Conservation (phyloP, 2,329 filamentous ascomycete genomes). For the Trematosphaeria pertusa region DNA sequence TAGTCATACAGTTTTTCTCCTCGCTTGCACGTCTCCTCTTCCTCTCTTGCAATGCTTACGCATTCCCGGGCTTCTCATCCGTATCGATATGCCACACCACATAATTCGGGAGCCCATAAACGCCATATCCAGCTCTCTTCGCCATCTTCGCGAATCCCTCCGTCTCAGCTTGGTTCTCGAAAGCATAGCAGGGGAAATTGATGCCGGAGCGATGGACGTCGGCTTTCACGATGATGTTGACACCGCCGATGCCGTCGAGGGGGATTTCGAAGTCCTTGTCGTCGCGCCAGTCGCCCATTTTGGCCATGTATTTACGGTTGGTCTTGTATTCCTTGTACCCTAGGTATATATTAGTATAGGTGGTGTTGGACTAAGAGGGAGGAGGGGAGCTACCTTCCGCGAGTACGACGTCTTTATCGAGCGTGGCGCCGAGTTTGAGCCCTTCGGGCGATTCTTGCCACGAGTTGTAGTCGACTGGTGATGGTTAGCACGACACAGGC, state of each 20-base stretch:
- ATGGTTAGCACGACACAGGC: constrained; percentile 16
- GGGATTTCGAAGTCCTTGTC: constrained; percentile 92
- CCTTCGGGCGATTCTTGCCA: constrained; percentile 94
- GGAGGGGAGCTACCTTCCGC: constrained; percentile 72
- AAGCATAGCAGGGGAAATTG: constrained; percentile 96
- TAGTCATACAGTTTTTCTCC: background rate
- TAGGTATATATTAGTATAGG: constrained; percentile 47
- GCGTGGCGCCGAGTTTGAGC: constrained; percentile 72
- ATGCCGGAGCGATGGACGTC: constrained; percentile 97
- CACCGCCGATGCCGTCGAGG: constrained; percentile 94
- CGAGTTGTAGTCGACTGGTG: constrained; percentile 93
- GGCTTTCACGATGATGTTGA: constrained; percentile 97
- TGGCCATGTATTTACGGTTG: constrained; percentile 86
- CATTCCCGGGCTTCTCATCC: constrained; percentile 88
- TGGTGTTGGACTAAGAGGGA: background rate
- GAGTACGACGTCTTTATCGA: constrained; percentile 82
- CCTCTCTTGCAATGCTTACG: constrained; percentile 19
- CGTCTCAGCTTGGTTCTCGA: constrained; percentile 98
- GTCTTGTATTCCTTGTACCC: constrained; percentile 95
- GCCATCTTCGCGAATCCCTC: constrained; percentile 99
- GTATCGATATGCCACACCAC: constrained; percentile 99
- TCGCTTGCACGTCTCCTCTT: background rate
- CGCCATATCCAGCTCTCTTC: constrained; percentile 90
- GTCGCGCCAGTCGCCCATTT: constrained; percentile 88
- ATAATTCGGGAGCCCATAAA: constrained; percentile 93